Base-by-base conservation (phyloP, 2,329 filamentous ascomycete genomes). In the Xylariales sp. region DNA sequence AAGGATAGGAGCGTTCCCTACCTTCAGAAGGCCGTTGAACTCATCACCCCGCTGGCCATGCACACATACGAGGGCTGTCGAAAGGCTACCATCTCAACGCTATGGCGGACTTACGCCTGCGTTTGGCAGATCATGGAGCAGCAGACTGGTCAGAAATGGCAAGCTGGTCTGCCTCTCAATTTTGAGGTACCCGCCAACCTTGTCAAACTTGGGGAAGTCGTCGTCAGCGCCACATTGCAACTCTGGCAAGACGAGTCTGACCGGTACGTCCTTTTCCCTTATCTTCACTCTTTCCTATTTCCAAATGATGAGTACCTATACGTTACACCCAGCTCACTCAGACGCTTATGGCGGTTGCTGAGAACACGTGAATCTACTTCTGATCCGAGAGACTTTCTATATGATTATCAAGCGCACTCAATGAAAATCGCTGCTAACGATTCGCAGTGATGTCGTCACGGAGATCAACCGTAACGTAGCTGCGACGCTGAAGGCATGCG, bases 241-340 rank as follows among this genome's bases (percentile, higher is more conserved):
- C 73, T 91, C 51, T 96, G 91, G 88, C 74, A 83, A 49, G 88
- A 95, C 53, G 93, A 98, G 66, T 80, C 82, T 60, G 93, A 98
- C 66, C 82, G 89, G 90, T 96, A 85, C 61, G 91, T 88, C 51
- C 10, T 12, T 22, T 11, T 12, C 42, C 25, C 32, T 37, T 27
- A 50, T 46, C 47, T 46, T 48, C 42, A 43, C 44, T 48, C 42
- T 31, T 45, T 47, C 43, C 24, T 25, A n/a, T n/a, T 46, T 59
- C 62, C 60, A 68, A 58, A 83, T 88, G 89, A 96, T 96, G 89
- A 95, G 69, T 74, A 78, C 73, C 67, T n/a, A 71, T 80, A 82
- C 87, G 88, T 90, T 90, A 91, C 79, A 91, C 91, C 89, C 90
- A 96, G 90, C 90, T 96, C 91, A 96, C 90, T 95, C 88, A 87